Evolutionary conservation across 345 rosid species (phyloP), one percentile per base, ranked within the genome.

Genomic region (Trapa incisa): DNA sequence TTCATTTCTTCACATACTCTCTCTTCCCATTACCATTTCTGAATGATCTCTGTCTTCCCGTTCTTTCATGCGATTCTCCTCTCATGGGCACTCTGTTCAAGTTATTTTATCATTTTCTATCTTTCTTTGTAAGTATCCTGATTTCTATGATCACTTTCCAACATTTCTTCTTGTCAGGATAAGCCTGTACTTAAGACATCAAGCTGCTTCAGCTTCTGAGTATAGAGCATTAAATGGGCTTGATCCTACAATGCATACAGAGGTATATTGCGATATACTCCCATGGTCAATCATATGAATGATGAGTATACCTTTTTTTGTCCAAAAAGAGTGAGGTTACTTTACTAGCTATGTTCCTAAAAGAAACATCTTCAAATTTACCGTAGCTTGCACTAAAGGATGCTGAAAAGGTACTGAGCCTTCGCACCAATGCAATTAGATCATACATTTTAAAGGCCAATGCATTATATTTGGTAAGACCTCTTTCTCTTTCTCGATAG

Each of bases 181-280:
- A 75, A 88, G 95, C 75, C 91, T 82, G 71, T 87, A 77, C 75
- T 77, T 94, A 68, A 94, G 85, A 77, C 80, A 72, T 65, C 78
- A 95, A 77, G 75, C 89, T 79, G 76, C 97, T 22, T 81, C 91
- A 36, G 75, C 80, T 75, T 94, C 96, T 35, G 99, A 90, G 74
- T 56, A 74, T 75, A 76, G 74, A 71, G 92, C 97, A 62, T 74
- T 90, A 66, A 87, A 77, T 80, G 97, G 97, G 70, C 80, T 90
- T 67, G 99, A 94, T 83, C 91, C 92, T 82, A 90, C 84, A 5
- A 88, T 87, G 70, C 96, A 86, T 72, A 96, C 96, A 66, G 99
- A 90, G 80, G 99, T 94, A 87, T 70, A 84, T 79, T 56, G 61
- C 56, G 70, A 60, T 73, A 35, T 67, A 57, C 0, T 58, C 38